Conservation (phyloP, 306 rosid genomes). For the Arachis hypogaea region DNA sequence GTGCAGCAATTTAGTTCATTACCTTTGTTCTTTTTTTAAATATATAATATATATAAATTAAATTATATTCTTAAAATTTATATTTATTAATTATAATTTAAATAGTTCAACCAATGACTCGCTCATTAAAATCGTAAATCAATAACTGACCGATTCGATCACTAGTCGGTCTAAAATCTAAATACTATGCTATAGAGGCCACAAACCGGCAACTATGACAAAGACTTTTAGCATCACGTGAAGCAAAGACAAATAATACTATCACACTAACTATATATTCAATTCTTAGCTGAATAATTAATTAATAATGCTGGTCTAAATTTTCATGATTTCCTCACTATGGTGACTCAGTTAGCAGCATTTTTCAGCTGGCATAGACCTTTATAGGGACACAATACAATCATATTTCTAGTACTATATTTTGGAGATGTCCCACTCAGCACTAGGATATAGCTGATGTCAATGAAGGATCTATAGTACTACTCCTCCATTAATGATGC, state of each 20-base stretch:
- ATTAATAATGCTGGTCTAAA: slow-evolving; percentile 1
- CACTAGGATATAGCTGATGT: not conserved
- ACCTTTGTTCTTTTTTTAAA: too few species aligned
- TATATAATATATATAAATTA: too few species aligned
- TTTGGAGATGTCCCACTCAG: slow-evolving; percentile 25
- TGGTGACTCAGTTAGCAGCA: slow-evolving; percentile 10
- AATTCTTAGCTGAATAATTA: slow-evolving; percentile 18
- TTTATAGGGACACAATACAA: slow-evolving; percentile 21
- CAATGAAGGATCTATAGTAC: not conserved
- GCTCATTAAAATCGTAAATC: too few species aligned
- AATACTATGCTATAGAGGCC: not conserved
- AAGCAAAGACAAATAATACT: slow-evolving; percentile 34
- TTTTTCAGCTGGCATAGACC: slow-evolving; percentile 34
- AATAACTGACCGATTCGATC: too few species aligned
- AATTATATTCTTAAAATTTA: too few species aligned
- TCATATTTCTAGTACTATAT: not conserved
- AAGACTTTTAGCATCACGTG: slow-evolving; percentile 26
- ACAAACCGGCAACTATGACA: slow-evolving; percentile 24
- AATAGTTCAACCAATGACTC: too few species aligned
- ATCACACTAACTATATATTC: not conserved
- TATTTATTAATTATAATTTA: too few species aligned
- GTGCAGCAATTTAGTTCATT: too few species aligned
- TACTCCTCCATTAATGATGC: not conserved
- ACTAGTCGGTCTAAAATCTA: too few species aligned
- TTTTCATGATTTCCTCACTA: slow-evolving; percentile 27